A percentile compares a stretch with the other conserved stretches of the same genome.
Conservation (phyloP, 495 filamentous ascomycete species). For the Amorphotheca resinae region DNA sequence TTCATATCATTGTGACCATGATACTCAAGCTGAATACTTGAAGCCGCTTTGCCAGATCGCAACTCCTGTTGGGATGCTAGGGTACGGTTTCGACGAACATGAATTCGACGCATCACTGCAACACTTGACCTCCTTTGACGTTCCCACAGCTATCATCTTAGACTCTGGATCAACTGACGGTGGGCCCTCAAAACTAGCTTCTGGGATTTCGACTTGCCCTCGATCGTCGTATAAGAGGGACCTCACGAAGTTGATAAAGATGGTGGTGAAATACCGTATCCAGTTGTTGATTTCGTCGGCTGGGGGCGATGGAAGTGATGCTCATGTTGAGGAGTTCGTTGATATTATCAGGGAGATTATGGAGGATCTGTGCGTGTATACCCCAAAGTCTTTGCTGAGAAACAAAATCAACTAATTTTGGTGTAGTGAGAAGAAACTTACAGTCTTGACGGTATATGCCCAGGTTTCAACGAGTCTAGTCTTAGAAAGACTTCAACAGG, state of each 20-base stretch:
- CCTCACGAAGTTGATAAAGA: constrained; percentile 25
- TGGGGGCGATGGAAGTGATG: constrained; percentile 34
- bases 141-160: constrained; percentile 33
- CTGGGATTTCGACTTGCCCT: constrained; percentile 25
- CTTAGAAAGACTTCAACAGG: constrained; percentile 17
- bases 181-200: constrained; percentile 33
- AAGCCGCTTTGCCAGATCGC: constrained; percentile 25
- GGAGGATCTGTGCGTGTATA: constrained; percentile 15
- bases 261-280: constrained; percentile 22
- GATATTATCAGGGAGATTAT: constrained; percentile 19
- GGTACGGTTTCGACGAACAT: constrained; percentile 32
- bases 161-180: constrained; percentile 38
- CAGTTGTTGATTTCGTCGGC: constrained; percentile 34
- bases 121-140: constrained; percentile 19
- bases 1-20: no score
- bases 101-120: constrained; percentile 18
- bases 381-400: neutral
- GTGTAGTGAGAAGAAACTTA: constrained; percentile 24
- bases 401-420: neutral
- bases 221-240: constrained; percentile 30
- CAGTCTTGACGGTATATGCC: constrained; percentile 30
- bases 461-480: constrained; percentile 25
- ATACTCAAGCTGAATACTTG: neutral
- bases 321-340: constrained; percentile 31
- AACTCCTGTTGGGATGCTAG: constrained; percentile 37